phyloP scores from a whole-genome alignment of 1,284 basidiomycete genomes.

The Ceratobasidium theobromae region DNA sequence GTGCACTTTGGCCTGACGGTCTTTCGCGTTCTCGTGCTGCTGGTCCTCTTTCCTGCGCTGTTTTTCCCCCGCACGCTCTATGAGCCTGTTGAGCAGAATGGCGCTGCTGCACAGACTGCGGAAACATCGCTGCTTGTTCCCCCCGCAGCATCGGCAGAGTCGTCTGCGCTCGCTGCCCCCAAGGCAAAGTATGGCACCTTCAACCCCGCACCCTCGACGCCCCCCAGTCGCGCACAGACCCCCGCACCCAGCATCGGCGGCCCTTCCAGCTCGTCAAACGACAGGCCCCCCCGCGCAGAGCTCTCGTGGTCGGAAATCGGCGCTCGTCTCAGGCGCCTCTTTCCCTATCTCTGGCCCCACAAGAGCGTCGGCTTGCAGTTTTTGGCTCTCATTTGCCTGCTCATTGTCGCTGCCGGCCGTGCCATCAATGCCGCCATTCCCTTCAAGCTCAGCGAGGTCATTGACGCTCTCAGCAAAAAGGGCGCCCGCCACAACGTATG shows the following conservation, averaged over 20 bases:
- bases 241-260: conserved; percentile 52
- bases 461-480: conserved; percentile 57
- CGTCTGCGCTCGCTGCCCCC: conserved; percentile 28
- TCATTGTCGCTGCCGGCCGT: conserved; percentile 72
- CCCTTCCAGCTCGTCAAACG: conserved; percentile 22
- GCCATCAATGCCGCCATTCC: conserved; percentile 75
- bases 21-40: conserved; percentile 63
- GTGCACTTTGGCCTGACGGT: conserved; percentile 64
- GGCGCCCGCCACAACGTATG: conserved; percentile 47
- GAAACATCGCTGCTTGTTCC: conserved; percentile 53
- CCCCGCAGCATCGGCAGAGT: not conserved
- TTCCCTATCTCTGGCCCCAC: conserved; percentile 82
- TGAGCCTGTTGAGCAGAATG: conserved; percentile 49
- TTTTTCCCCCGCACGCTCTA: conserved; percentile 63
- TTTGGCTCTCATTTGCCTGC: conserved; percentile 67
- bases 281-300: conserved; percentile 32
- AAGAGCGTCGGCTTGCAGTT: conserved; percentile 65
- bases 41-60: conserved; percentile 59
- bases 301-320: conserved; percentile 66
- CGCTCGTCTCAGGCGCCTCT: conserved; percentile 60
- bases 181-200: conserved; percentile 34
- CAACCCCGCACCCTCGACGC: conserved; percentile 43
- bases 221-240: conserved; percentile 61
- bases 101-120: conserved; percentile 48
- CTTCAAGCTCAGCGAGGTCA: conserved; percentile 66